Conservation (phyloP, 202 grass and related monocot genomes). For the Carex sylvatica region DNA sequence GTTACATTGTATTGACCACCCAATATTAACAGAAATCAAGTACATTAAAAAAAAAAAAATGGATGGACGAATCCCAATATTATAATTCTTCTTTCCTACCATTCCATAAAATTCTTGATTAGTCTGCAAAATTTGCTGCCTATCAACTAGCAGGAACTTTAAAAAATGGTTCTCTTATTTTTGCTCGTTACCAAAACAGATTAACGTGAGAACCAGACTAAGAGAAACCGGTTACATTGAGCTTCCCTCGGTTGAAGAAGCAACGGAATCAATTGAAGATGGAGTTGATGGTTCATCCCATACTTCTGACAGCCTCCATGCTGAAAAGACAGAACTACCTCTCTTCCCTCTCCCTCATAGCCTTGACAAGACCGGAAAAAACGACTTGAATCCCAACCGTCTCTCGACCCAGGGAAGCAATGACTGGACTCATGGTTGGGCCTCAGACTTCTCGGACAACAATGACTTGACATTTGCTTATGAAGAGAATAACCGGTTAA, state of each 20-base stretch:
- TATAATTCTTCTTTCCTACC: neutral
- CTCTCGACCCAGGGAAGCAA: slow-evolving; percentile 71
- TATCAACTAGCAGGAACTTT: neutral
- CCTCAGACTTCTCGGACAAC: slow-evolving; percentile 46
- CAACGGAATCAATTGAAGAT: slow-evolving; percentile 75
- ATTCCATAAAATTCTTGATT: slow-evolving; percentile 11
- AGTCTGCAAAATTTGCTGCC: neutral
- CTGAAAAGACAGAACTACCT: slow-evolving; percentile 74
- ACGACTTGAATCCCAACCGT: slow-evolving; percentile 32
- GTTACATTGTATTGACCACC: neutral
- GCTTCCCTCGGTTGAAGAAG: slow-evolving; percentile 54
- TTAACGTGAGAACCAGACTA: slow-evolving; percentile 58
- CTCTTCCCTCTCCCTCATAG: slow-evolving; percentile 53
- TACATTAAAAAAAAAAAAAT: neutral
- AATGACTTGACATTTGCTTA: slow-evolving; percentile 59
- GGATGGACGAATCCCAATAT: neutral
- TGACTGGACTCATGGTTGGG: slow-evolving; percentile 73
- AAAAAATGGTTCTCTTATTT: slow-evolving; percentile 1
- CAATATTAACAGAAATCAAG: neutral
- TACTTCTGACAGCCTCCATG: slow-evolving; percentile 67
- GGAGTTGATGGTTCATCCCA: slow-evolving; percentile 76
- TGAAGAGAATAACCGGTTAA: slow-evolving; percentile 80
- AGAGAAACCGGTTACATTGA: slow-evolving; percentile 48
- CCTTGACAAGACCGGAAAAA: slow-evolving; percentile 45
- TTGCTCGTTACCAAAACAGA: slow-evolving; percentile 39